These are phyloP conservation scores for Pezizomycotina sp. DNA, from an alignment of 2,329 filamentous ascomycete genomes.

Conservation along the genomic window DNA sequence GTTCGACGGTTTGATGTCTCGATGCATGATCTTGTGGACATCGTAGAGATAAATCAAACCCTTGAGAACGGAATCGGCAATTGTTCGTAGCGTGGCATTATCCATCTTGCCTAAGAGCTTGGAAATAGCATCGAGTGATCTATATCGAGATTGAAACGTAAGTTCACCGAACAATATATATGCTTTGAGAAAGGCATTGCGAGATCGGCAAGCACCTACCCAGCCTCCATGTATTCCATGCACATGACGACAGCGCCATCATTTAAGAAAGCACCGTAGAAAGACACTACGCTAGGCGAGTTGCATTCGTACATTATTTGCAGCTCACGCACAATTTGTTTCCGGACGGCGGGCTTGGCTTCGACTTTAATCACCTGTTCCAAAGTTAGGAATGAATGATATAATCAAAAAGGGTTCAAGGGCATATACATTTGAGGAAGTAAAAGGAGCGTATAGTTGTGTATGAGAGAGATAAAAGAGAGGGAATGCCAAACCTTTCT, in stretches of 20 bases:
- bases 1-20: constrained; percentile 97
- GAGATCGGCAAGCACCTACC: constrained; percentile 45
- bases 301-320: constrained; percentile 98
- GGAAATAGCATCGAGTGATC: constrained; percentile 82
- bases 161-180: constrained; percentile 7
- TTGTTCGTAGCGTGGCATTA: constrained; percentile 93
- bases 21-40: constrained; percentile 94
- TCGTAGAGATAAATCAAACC: constrained; percentile 90
- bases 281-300: constrained; percentile 90
- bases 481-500: constrained; percentile 53
- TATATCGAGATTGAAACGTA: constrained; percentile 30
- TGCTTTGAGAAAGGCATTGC: not conserved
- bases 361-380: constrained; percentile 91
- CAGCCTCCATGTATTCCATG: constrained; percentile 99
- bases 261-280: constrained; percentile 94
- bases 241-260: constrained; percentile 98
- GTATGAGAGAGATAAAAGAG: not conserved
- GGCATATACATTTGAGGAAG: not conserved
- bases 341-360: constrained; percentile 90
- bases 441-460: not conserved
- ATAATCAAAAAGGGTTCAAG: not conserved
- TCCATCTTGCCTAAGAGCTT: constrained; percentile 88
- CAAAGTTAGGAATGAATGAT: not conserved
- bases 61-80: constrained; percentile 84
- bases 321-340: constrained; percentile 88